Percentiles rank a stretch among this genome's conserved stretches.
Evolutionary conservation across 2,329 filamentous ascomycete genomes (phyloP).

Genomic region (Botrytis elliptica): DNA sequence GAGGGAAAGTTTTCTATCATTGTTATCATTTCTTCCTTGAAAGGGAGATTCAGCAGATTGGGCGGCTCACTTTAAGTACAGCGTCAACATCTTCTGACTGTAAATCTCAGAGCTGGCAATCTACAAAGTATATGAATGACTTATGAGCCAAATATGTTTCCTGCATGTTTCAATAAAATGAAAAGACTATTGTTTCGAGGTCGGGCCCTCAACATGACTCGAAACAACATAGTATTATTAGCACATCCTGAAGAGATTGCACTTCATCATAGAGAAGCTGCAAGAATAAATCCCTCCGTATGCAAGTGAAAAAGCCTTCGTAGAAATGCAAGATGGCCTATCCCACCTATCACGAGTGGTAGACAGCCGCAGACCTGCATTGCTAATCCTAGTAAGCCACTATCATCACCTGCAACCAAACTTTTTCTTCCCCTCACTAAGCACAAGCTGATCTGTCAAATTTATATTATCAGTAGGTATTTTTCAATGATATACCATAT

Average conservation of each 20-base stretch:
- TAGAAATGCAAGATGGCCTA: background rate
- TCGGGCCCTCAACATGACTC: background rate
- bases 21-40: constrained; percentile 14
- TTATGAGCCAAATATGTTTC: background rate
- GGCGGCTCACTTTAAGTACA: constrained; percentile 18
- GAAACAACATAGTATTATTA: background rate
- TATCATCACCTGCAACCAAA: background rate
- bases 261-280: background rate
- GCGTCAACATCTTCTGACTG: constrained; percentile 22
- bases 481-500: background rate
- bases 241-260: background rate
- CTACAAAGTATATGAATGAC: constrained; percentile 14
- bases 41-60: background rate
- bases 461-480: background rate
- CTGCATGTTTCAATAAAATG: background rate
- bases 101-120: constrained; percentile 20
- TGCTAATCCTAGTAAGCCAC: constrained; percentile 15
- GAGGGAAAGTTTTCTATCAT: constrained; percentile 4
- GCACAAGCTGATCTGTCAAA: constrained; percentile 15
- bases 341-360: constrained; percentile 10
- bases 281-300: background rate
- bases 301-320: background rate
- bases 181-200: background rate
- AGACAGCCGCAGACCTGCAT: constrained; percentile 13
- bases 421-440: background rate